Percentiles rank a stretch among this genome's conserved stretches.
Conservation (phyloP, 345 rosid genomes). For the Ceriops decandra region DNA sequence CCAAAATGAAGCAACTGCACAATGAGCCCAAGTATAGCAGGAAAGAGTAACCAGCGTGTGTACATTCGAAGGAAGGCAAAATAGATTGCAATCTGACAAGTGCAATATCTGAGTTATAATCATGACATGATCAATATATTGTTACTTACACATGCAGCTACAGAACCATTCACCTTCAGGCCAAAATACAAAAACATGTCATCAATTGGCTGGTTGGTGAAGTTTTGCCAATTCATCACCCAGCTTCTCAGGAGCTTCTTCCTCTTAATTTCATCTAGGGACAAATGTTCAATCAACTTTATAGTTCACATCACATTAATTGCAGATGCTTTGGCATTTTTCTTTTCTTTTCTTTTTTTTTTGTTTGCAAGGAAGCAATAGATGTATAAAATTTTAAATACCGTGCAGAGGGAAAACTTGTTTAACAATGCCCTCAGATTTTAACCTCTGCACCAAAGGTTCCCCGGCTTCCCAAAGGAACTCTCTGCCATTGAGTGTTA, state of each 20-base stretch:
- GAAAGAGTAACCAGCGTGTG: conserved; percentile 78
- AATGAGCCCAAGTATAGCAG: conserved; percentile 60
- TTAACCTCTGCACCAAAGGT: conserved; percentile 59
- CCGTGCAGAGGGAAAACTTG: conserved; percentile 85
- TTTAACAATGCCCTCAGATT: conserved; percentile 61
- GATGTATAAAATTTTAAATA: conserved; percentile 24
- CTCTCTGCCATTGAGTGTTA: conserved; percentile 47
- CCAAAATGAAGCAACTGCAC: conserved; percentile 75
- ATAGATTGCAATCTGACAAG: conserved; percentile 70
- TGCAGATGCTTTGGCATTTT: conserved; percentile 3
- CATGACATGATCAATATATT: conserved; percentile 1
- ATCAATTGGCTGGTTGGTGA: conserved; percentile 77
- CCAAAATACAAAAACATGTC: conserved; percentile 82
- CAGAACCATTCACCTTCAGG: conserved; percentile 53
- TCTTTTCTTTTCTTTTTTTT: too few species aligned
- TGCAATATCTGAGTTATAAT: conserved; percentile 16
- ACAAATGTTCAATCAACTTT: conserved; percentile 22
- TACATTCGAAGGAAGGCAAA: conserved; percentile 89
- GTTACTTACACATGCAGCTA: background rate
- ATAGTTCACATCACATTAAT: conserved; percentile 15
- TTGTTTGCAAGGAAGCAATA: background rate
- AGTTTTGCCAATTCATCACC: conserved; percentile 75
- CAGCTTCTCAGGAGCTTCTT: conserved; percentile 65
- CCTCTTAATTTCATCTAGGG: conserved; percentile 67
- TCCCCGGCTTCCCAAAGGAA: conserved; percentile 66